Evolutionary conservation across 805 yeast species (phyloP).

Genomic region (Teunomyces gatunensis): DNA sequence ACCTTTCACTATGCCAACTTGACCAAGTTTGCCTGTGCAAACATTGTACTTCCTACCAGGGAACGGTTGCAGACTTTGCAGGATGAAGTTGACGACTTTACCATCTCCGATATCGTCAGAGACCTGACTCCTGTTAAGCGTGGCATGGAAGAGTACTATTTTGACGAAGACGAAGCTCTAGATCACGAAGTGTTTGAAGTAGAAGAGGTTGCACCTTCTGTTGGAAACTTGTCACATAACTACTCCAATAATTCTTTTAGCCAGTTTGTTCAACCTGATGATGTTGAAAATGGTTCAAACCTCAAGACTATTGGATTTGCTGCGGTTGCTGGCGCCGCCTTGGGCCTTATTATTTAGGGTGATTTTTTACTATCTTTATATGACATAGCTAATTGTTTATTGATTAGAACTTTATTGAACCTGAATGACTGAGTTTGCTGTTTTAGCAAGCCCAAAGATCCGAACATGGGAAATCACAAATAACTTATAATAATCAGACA

Average conservation of each 20-base stretch:
- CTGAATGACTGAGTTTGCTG: slow-evolving; percentile 22
- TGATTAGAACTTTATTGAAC: slow-evolving; percentile 5
- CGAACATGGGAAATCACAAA: slow-evolving; percentile 42
- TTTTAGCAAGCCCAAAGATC: slow-evolving; percentile 40
- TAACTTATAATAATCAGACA: slow-evolving; percentile 20
- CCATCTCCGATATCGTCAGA: neutral
- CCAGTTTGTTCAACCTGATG: slow-evolving; percentile 9
- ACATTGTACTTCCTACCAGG: slow-evolving; percentile 37
- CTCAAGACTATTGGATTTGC: slow-evolving; percentile 7
- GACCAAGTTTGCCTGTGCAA: slow-evolving; percentile 62
- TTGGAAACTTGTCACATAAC: slow-evolving; percentile 1
- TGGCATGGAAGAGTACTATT: slow-evolving; percentile 2
- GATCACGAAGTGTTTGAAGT: slow-evolving; percentile 4
- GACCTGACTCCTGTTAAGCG: slow-evolving; percentile 1
- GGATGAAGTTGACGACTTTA: slow-evolving; percentile 2
- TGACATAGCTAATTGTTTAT: neutral
- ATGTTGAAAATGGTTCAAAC: slow-evolving; percentile 12
- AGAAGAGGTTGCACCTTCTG: neutral
- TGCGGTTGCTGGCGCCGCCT: slow-evolving; percentile 10
- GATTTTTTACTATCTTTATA: neutral
- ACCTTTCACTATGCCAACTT: slow-evolving; percentile 53
- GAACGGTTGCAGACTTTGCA: slow-evolving; percentile 6
- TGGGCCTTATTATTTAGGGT: slow-evolving; percentile 9
- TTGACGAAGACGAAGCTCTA: slow-evolving; percentile 12
- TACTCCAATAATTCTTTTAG: slow-evolving; percentile 7